A percentile compares a stretch with the other conserved stretches of the same genome.
Conservation (phyloP, 2,329 filamentous ascomycete genomes). For the Exophiala bonariae region DNA sequence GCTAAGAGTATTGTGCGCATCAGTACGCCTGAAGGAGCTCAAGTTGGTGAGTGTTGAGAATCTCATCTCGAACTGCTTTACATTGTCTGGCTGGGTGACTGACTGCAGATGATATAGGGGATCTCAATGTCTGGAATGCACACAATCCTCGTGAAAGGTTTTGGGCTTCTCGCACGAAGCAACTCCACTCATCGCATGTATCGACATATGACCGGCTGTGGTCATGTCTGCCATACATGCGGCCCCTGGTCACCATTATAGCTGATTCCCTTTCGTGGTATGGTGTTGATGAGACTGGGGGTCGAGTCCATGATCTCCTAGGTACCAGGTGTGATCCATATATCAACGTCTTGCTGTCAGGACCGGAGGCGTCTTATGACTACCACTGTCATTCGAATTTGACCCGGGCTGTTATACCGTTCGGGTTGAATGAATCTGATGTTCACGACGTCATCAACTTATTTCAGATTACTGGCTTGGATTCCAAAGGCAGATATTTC, state of each 20-base stretch:
- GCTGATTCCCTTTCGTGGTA: slow-evolving; percentile 64
- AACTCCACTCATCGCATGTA: slow-evolving; percentile 76
- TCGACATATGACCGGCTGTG: slow-evolving; percentile 71
- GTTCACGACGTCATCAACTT: slow-evolving; percentile 85
- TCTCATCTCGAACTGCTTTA: slow-evolving; percentile 1
- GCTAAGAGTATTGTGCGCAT: slow-evolving; percentile 70
- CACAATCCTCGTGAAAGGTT: slow-evolving; percentile 77
- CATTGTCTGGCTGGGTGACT: background rate
- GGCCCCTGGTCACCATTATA: slow-evolving; percentile 69
- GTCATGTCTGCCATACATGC: slow-evolving; percentile 74
- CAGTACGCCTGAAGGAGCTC: slow-evolving; percentile 73
- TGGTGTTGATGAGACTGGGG: slow-evolving; percentile 62
- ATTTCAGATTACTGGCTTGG: slow-evolving; percentile 80
- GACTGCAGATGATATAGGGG: slow-evolving; percentile 47
- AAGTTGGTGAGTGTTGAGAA: slow-evolving; percentile 52
- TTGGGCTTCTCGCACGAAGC: slow-evolving; percentile 77
- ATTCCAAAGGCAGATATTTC: slow-evolving; percentile 71
- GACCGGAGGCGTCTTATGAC: slow-evolving; percentile 63
- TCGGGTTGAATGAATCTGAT: slow-evolving; percentile 69
- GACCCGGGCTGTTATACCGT: slow-evolving; percentile 68
- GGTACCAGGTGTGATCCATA: slow-evolving; percentile 85
- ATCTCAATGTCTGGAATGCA: slow-evolving; percentile 79
- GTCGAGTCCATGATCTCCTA: slow-evolving; percentile 73
- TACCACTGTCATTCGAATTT: slow-evolving; percentile 86
- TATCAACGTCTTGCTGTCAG: slow-evolving; percentile 71